Conservation (phyloP, 148 eudicot species). For the Heliamphora exappendiculata region DNA sequence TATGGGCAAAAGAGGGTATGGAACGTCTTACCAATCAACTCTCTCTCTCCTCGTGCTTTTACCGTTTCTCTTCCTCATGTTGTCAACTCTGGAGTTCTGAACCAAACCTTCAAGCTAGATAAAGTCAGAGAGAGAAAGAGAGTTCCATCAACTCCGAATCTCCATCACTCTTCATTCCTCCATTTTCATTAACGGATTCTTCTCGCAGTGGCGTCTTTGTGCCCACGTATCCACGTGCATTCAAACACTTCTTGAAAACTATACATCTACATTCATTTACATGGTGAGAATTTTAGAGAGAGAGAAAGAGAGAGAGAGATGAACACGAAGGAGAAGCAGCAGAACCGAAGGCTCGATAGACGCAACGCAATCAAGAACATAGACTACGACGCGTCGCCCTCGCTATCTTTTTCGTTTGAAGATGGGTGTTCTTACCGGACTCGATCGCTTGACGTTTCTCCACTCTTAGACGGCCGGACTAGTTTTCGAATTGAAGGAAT, state of each 20-base stretch:
- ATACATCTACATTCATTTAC: no score
- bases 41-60: neutral
- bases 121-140: neutral
- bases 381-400: slow-evolving; percentile 42
- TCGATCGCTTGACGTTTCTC: slow-evolving; percentile 34
- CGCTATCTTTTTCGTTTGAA: slow-evolving; percentile 33
- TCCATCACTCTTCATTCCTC: neutral
- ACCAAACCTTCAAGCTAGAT: neutral
- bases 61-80: neutral
- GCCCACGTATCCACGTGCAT: neutral
- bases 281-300: neutral
- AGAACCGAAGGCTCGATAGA: slow-evolving; percentile 47
- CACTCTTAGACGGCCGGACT: slow-evolving; percentile 3
- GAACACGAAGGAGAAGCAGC: slow-evolving; percentile 11
- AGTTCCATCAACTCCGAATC: neutral
- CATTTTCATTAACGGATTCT: neutral
- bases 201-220: neutral
- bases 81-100: no score
- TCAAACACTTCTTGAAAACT: neutral
- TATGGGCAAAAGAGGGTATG: no score
- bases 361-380: slow-evolving; percentile 59
- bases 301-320: neutral
- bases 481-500: slow-evolving; percentile 60
- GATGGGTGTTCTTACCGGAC: slow-evolving; percentile 20
- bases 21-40: no score